These are phyloP conservation scores for Proliferodiscus dingleyae DNA, from an alignment of 2,329 filamentous ascomycete genomes.

Conservation along the genomic window DNA sequence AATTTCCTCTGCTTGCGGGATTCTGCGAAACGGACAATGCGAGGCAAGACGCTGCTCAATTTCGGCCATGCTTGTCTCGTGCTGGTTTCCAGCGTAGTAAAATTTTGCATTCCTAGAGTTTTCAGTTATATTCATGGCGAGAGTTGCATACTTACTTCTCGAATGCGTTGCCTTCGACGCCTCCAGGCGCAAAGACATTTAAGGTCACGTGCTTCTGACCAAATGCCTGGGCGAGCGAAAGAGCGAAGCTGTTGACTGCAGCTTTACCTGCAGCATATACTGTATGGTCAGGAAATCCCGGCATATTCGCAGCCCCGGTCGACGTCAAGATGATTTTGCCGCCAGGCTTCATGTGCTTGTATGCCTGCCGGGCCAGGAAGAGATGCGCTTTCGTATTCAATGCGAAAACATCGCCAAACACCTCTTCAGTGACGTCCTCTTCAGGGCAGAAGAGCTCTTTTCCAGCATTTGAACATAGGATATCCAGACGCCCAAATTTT, in stretches of 20 bases:
- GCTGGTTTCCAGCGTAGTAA: slow-evolving; percentile 53
- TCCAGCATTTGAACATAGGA: slow-evolving; percentile 30
- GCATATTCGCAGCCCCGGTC: slow-evolving; percentile 55
- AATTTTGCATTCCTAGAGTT: slow-evolving; percentile 48
- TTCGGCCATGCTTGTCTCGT: slow-evolving; percentile 48
- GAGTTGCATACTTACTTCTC: slow-evolving; percentile 48
- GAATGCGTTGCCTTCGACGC: slow-evolving; percentile 64
- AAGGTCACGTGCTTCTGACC: slow-evolving; percentile 59
- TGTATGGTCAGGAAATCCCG: slow-evolving; percentile 65
- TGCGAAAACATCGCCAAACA: slow-evolving; percentile 45
- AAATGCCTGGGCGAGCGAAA: slow-evolving; percentile 57
- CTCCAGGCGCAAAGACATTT: slow-evolving; percentile 64
- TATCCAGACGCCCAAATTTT: slow-evolving; percentile 26
- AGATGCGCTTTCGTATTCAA: slow-evolving; percentile 67
- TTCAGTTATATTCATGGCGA: background rate
- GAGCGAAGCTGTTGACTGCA: slow-evolving; percentile 69
- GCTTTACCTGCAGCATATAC: slow-evolving; percentile 73
- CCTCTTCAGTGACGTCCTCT: slow-evolving; percentile 26
- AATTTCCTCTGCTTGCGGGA: slow-evolving; percentile 45
- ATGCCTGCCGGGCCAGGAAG: slow-evolving; percentile 72
- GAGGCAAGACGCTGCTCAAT: slow-evolving; percentile 50
- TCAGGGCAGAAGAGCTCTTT: slow-evolving; percentile 25
- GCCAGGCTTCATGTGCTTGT: slow-evolving; percentile 64
- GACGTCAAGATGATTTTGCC: slow-evolving; percentile 66
- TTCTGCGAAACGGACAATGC: slow-evolving; percentile 53